Percentiles rank a stretch among this genome's conserved stretches.
phyloP scores from a whole-genome alignment of 208 protist species.

The Tetramitus jugosus region DNA sequence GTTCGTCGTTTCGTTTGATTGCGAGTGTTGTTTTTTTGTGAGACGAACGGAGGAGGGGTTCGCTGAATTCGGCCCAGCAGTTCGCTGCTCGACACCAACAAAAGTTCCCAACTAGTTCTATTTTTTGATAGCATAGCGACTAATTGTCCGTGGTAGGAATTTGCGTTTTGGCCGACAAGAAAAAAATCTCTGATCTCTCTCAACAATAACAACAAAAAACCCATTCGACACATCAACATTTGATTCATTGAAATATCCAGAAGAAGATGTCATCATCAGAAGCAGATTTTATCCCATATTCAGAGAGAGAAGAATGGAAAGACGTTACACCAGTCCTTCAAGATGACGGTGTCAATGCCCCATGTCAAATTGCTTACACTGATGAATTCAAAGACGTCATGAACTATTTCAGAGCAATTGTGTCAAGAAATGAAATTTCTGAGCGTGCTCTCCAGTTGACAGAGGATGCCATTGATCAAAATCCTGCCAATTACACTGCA shows the following conservation, averaged over 20 bases:
- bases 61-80: too few species aligned
- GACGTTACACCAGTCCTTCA: background rate
- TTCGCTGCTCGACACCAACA: too few species aligned
- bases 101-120: too few species aligned
- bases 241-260: too few species aligned
- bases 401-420: conserved; percentile 36
- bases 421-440: conserved; percentile 29
- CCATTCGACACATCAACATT: too few species aligned
- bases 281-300: background rate
- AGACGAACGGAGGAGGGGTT: too few species aligned
- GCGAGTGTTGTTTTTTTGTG: too few species aligned
- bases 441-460: conserved; percentile 51
- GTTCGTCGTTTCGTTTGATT: background rate
- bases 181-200: too few species aligned
- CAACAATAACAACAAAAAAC: too few species aligned
- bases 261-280: background rate
- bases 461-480: conserved; percentile 54
- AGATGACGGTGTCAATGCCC: conserved; percentile 13
- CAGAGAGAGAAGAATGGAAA: background rate
- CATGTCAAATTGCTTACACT: conserved; percentile 1
- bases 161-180: too few species aligned
- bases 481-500: conserved; percentile 74
- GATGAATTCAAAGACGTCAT: conserved; percentile 10
- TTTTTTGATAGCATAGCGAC: too few species aligned
- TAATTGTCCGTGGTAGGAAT: too few species aligned